Evolutionary conservation across 176 grass and related monocot species (phyloP), one percentile per base, ranked within the genome.

Genomic region (Panicum miliaceum): DNA sequence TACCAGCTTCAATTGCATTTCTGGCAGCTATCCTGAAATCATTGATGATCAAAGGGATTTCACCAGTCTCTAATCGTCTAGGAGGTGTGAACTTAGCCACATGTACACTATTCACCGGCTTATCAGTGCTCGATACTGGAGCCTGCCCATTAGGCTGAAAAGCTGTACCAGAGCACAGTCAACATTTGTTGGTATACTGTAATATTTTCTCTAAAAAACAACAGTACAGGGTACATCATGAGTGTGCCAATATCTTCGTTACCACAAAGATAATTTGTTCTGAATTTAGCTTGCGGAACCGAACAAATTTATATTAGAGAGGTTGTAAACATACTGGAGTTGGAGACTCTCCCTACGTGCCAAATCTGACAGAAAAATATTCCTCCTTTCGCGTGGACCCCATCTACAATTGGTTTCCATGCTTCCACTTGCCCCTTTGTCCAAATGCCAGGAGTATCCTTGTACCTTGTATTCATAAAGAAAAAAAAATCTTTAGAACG

Each of bases 331-430:
- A 9, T 89, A 91, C 92, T 75, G 69, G 84, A 64, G 80, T 64
- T 91, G 5, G 90, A 92, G 65, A 89, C 84, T 25, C 91, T 85
- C 63, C 92, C 90, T n/a, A 76, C 87, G 5, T 92, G 92, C 84
- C 87, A 92, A 82, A 94, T 84, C 59, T 92, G 87, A 77, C 84
- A 90, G 58, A 94, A 94, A 81, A 94, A 92, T 63, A 86, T 66
- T 16, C 87, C 90, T 57, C 90, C 90, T 73, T 92, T 86, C 3
- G 47, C 38, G 67, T 90, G 92, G 82, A 94, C 87, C 0, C 77
- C 87, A 47, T 90, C 71, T 10, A 92, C 85, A 7, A 92, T 92
- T 26, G 93, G 90, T 57, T 88, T 91, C 93, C 93, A 94, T 75
- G 87, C 82, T 90, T 92, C 92, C 68, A 94, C 84, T 22, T 92